A percentile compares a stretch with the other conserved stretches of the same genome.
Evolutionary conservation across 169 alveolate genomes (phyloP).

Genomic region (Pseudocohnilembus persalinus): DNA sequence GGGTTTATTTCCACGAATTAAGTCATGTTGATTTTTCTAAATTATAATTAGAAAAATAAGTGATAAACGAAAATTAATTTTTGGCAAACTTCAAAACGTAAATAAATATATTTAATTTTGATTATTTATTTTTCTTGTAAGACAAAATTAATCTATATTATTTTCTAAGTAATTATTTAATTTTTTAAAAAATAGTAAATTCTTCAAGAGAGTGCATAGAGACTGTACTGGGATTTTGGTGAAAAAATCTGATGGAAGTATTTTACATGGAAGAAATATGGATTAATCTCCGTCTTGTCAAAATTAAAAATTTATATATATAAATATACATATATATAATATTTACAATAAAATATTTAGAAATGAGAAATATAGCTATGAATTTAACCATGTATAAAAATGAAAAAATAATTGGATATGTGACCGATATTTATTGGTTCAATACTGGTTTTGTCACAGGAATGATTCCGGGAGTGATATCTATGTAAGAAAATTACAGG

Average conservation of each 20-base stretch:
- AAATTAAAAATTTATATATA: neutral
- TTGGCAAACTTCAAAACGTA: neutral
- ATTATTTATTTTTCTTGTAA: too few relatives aligned
- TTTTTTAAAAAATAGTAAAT: too few relatives aligned
- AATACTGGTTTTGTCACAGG: conserved; percentile 25
- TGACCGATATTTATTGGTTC: conserved; percentile 28
- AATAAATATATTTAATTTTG: too few relatives aligned
- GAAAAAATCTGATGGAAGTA: conserved; percentile 12
- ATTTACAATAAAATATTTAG: neutral
- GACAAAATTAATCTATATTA: neutral
- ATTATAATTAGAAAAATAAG: too few relatives aligned
- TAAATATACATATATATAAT: too few relatives aligned
- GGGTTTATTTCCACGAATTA: conserved; percentile 31
- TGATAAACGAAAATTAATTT: neutral
- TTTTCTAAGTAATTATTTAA: too few relatives aligned
- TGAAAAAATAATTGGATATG: conserved; percentile 20
- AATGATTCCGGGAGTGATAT: conserved; percentile 5
- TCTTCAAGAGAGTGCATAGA: neutral
- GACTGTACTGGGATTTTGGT: conserved; percentile 34
- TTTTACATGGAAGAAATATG: conserved; percentile 34
- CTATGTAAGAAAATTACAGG: conserved; percentile 25
- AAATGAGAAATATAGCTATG: conserved; percentile 21
- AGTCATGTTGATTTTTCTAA: conserved; percentile 1
- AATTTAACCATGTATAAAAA: conserved; percentile 22
- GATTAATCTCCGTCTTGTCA: conserved; percentile 32